These are phyloP conservation scores for Escovopsis sp. DNA, from an alignment of 2,329 filamentous ascomycete species.

Conservation along the genomic window DNA sequence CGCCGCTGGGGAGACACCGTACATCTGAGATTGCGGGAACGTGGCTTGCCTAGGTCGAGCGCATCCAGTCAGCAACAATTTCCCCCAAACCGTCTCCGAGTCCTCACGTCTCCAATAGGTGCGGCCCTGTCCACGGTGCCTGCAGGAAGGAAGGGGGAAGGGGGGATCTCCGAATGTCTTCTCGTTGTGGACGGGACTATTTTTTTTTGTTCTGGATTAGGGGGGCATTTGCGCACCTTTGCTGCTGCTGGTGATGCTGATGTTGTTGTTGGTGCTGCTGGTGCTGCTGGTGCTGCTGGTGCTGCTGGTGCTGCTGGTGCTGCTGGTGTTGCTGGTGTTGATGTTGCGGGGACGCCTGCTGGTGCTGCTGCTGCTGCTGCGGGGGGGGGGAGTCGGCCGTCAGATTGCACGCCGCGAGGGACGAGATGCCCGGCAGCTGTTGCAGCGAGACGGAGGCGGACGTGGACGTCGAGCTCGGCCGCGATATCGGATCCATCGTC, in stretches of 20 bases:
- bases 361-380: too few relatives aligned
- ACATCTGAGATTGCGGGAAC: slow-evolving; percentile 4
- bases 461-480: slow-evolving; percentile 33
- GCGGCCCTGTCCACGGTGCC: too few relatives aligned
- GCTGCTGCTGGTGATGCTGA: too few relatives aligned
- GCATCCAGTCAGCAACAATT: neutral
- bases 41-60: slow-evolving; percentile 2
- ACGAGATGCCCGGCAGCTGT: slow-evolving; percentile 31
- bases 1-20: slow-evolving; percentile 21
- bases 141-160: too few relatives aligned
- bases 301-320: too few relatives aligned
- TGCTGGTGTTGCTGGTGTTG: slow-evolving; percentile 23
- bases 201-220: too few relatives aligned
- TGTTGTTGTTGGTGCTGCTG: too few relatives aligned
- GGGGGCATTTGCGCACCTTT: too few relatives aligned
- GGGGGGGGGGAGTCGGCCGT: slow-evolving; percentile 26
- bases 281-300: too few relatives aligned
- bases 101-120: neutral
- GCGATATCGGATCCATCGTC: slow-evolving; percentile 31
- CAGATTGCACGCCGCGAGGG: slow-evolving; percentile 26
- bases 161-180: too few relatives aligned
- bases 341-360: too few relatives aligned
- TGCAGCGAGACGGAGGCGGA: slow-evolving; percentile 24
- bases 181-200: too few relatives aligned
- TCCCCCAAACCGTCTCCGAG: neutral